Evolutionary conservation across 352 stramenopile genomes (phyloP).

Genomic region (Phytophthora pluvialis): DNA sequence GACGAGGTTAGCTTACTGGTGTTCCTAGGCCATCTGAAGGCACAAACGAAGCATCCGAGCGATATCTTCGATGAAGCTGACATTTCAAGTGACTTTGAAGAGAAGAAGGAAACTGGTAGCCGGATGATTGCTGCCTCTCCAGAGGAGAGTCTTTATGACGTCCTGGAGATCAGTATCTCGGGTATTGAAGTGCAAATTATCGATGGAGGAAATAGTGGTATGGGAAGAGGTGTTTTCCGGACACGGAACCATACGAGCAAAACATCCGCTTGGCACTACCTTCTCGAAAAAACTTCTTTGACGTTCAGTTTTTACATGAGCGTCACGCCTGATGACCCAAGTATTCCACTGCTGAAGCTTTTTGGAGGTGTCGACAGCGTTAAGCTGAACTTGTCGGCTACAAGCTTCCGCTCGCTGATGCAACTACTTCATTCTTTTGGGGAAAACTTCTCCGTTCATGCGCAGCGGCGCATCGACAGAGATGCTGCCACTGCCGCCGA

Average conservation of each 20-base stretch:
- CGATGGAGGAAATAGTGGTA: conserved; percentile 25
- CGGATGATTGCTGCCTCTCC: conserved; percentile 25
- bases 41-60: conserved; percentile 55
- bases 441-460: conserved; percentile 64
- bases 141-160: conserved; percentile 73
- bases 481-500: conserved; percentile 25
- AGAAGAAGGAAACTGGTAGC: conserved; percentile 8
- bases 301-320: conserved; percentile 80
- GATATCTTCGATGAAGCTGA: conserved; percentile 24
- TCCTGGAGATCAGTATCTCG: conserved; percentile 78
- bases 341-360: conserved; percentile 79
- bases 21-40: conserved; percentile 80
- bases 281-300: conserved; percentile 81
- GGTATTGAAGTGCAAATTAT: conserved; percentile 81
- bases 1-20: conserved; percentile 64
- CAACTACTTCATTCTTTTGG: conserved; percentile 72
- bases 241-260: conserved; percentile 18
- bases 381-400: conserved; percentile 71
- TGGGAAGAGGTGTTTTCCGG: conserved; percentile 28
- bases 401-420: conserved; percentile 66
- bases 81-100: conserved; percentile 6
- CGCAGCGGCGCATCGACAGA: conserved; percentile 37
- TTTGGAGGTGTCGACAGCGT: conserved; percentile 75
- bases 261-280: conserved; percentile 53
- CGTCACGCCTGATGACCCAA: conserved; percentile 78